Evolutionary conservation across 176 grass and related monocot genomes (phyloP).

Genomic region (Poa pratensis): DNA sequence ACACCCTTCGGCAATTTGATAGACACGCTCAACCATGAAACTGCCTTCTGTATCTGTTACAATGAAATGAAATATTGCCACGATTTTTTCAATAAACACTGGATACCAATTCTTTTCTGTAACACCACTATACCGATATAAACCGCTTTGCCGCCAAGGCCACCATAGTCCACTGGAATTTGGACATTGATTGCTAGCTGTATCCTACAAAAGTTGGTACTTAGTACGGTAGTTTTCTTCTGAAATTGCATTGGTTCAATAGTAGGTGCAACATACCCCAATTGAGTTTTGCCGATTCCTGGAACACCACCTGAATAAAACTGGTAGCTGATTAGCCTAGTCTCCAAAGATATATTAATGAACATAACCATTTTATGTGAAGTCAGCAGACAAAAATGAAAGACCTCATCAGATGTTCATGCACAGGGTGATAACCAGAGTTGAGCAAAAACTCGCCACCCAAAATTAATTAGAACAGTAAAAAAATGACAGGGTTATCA

Average conservation of each 20-base stretch:
- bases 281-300: constrained; percentile 96
- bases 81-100: constrained; percentile 4
- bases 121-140: constrained; percentile 67
- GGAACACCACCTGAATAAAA: constrained; percentile 88
- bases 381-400: background rate
- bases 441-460: background rate
- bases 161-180: constrained; percentile 86
- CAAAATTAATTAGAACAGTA: background rate
- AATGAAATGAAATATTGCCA: constrained; percentile 26
- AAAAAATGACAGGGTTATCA: background rate
- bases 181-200: constrained; percentile 95
- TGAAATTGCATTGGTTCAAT: constrained; percentile 9
- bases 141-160: constrained; percentile 93
- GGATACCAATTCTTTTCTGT: constrained; percentile 19
- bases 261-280: constrained; percentile 65
- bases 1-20: constrained; percentile 96
- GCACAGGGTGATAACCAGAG: background rate
- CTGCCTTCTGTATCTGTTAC: constrained; percentile 90
- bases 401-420: constrained; percentile 20
- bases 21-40: constrained; percentile 92
- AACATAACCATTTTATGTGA: background rate
- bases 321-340: constrained; percentile 32
- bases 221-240: constrained; percentile 29
- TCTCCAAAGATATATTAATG: constrained; percentile 38
- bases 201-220: constrained; percentile 62